Conservation (phyloP, 1,284 basidiomycete genomes). For the Ceratobasidium sp. region DNA sequence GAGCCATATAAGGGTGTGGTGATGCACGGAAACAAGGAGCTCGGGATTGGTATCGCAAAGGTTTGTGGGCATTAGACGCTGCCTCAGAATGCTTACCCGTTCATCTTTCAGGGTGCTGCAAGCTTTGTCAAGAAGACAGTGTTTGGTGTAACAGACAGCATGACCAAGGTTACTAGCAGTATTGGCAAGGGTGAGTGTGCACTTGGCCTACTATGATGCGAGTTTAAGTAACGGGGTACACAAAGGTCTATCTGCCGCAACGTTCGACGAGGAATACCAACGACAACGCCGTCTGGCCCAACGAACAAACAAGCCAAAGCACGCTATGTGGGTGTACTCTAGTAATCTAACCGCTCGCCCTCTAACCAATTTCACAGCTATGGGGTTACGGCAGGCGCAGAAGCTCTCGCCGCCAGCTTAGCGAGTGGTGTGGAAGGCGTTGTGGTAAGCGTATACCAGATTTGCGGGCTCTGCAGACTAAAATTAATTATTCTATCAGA, state of each 20-base stretch:
- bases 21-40: constrained; percentile 95
- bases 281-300: constrained; percentile 88
- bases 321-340: constrained; percentile 80
- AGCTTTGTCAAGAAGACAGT: constrained; percentile 99
- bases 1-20: constrained; percentile 98
- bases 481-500: constrained; percentile 60
- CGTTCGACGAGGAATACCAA: constrained; percentile 97
- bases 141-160: constrained; percentile 94
- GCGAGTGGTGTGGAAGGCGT: constrained; percentile 97
- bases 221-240: constrained; percentile 3
- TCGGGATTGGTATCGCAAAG: constrained; percentile 98
- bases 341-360: constrained; percentile 46
- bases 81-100: constrained; percentile 20
- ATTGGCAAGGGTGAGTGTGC: constrained; percentile 86
- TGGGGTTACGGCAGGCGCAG: constrained; percentile 93
- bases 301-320: constrained; percentile 93
- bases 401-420: constrained; percentile 93
- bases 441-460: constrained; percentile 69
- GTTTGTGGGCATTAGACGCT: constrained; percentile 60
- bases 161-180: constrained; percentile 97
- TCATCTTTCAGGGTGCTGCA: constrained; percentile 82
- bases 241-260: constrained; percentile 92
- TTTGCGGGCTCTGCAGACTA: not conserved
- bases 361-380: constrained; percentile 67
- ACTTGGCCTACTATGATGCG: not conserved